Evolutionary conservation across 331 rosid species (phyloP), one percentile per base, ranked within the genome.

Genomic region (Dryas integrifolia): DNA sequence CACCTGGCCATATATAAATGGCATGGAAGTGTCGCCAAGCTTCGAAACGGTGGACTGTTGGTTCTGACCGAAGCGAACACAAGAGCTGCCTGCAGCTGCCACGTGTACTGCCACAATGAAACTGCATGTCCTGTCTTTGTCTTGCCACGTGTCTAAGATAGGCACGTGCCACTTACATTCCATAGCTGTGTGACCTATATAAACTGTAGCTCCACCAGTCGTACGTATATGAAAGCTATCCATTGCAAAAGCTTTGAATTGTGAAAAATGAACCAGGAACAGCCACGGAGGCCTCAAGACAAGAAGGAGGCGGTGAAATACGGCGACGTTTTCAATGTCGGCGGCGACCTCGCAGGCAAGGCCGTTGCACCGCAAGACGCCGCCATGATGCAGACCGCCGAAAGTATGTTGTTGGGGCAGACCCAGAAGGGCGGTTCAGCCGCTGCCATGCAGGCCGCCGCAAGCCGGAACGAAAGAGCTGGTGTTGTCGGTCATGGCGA

Each of bases 381-480:
- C 0, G 83, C 86, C 66, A 89, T 86, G 97, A 91, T 91, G 97
- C 88, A 87, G 80, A 81, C 84, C 0, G 95, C 92, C 0, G 96
- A 91, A 72, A 58, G 77, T 47, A 35, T 77, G 53, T 87, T 85
- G 45, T 61, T 91, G 5, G 96, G 98, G 0, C 68, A 80, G 49
- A 83, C 94, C 43, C 86, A 79, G 63, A 77, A 77, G 14, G 88
- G 91, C 0, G 91, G 96, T 41, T 75, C 84, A 3, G 92, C 96
- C 0, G 40, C 89, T 0, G 72, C 57, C 67, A 91, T 89, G 97
- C 96, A 87, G 59, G 43, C 98, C 1, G 95, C 90, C 0, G 90
- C 90, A 6, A 80, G 85, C 24, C 64, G 58, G 1, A 91, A 94
- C 30, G 92, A 89, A 57, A 81, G 45, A 44, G 82, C 88, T 0